These are phyloP conservation scores for Lasiodiplodia sp. DNA, from an alignment of 2,329 filamentous ascomycete species.

Conservation along the genomic window DNA sequence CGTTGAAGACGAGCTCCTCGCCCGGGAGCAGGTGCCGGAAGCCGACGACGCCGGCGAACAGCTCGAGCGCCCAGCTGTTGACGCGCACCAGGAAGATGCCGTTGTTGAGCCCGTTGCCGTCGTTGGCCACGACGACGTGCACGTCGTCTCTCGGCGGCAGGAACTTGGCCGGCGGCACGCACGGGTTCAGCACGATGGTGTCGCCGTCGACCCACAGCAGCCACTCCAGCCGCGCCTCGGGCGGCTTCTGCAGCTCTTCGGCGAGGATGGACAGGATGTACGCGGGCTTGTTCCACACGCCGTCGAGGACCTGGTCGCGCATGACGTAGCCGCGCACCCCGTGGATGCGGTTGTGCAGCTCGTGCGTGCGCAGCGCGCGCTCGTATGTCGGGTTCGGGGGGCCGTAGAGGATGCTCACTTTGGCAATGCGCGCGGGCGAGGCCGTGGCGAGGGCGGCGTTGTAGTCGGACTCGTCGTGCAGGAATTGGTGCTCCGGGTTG, in stretches of 20 bases:
- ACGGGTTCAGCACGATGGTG: conserved; percentile 22
- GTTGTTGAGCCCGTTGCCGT: conserved; percentile 53
- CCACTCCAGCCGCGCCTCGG: background rate
- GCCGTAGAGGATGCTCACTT: conserved; percentile 30
- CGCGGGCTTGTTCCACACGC: conserved; percentile 8
- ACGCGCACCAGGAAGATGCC: conserved; percentile 54
- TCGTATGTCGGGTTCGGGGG: conserved; percentile 40
- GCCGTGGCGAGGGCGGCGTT: background rate
- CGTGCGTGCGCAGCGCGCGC: conserved; percentile 44
- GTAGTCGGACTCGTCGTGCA: conserved; percentile 22
- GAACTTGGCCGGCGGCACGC: conserved; percentile 1
- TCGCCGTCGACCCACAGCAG: conserved; percentile 22
- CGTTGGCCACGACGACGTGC: conserved; percentile 45
- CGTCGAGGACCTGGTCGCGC: conserved; percentile 5
- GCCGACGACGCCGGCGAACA: conserved; percentile 50
- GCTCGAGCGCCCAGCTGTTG: conserved; percentile 47
- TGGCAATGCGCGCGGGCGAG: conserved; percentile 13
- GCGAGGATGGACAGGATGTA: background rate
- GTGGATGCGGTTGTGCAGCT: conserved; percentile 43
- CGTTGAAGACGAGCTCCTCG: conserved; percentile 45
- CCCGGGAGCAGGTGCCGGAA: conserved; percentile 50
- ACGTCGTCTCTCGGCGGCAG: background rate
- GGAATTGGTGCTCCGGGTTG: conserved; percentile 4
- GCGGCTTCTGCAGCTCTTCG: background rate
- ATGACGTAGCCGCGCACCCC: conserved; percentile 47